Evolutionary conservation across 805 yeast species (phyloP), one percentile per base, ranked within the genome.

Genomic region (Metschnikowia anglica): DNA sequence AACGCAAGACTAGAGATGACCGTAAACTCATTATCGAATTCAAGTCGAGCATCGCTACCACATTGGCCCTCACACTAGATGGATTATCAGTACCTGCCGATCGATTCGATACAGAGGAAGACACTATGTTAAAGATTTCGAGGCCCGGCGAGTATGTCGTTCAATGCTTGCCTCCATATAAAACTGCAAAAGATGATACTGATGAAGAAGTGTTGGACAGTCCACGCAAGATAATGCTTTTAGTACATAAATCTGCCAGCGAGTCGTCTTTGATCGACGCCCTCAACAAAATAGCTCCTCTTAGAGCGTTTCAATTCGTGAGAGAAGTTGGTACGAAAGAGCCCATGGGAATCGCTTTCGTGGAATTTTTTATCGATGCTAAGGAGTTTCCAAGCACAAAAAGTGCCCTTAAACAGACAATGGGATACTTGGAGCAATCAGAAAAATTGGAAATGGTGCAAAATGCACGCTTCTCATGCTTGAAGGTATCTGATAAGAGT

Each of bases 321-420:
- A 58, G 70, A 11, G 81, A 78, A 46, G 67, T 69, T 31, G 68
- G 73, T 5, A 65, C 80, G 2, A 73, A 71, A 35, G 72, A 69
- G n/a, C 71, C 81, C 1, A 63, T 70, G 46, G 88, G 88, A 1
- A 56, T 79, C 18, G 83, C 79, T 2, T 82, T 82, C 62, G 75
- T 74, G 24, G 80, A 79, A 43, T 66, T 55, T 40, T 52, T 44
- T 35, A 34, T 60, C 15, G 61, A 60, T 10, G 47, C 58, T 2
- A 33, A 48, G 17, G 34, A 42, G 9, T 40, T 32, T 15, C 46
- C 47, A 3, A 48, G 34, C 31, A 48, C 51, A 8, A 50, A 47
- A 21, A 48, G 40, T 20, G 54, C 52, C 0, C 41, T 57, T 36
- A 46, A 47, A 12, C 38, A 46, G 34, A 49, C 44, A 5, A 26